A percentile compares a stretch with the other conserved stretches of the same genome.
Evolutionary conservation across 1,139 yeast genomes (phyloP).

Genomic region (Kluyveromyces marxianus): DNA sequence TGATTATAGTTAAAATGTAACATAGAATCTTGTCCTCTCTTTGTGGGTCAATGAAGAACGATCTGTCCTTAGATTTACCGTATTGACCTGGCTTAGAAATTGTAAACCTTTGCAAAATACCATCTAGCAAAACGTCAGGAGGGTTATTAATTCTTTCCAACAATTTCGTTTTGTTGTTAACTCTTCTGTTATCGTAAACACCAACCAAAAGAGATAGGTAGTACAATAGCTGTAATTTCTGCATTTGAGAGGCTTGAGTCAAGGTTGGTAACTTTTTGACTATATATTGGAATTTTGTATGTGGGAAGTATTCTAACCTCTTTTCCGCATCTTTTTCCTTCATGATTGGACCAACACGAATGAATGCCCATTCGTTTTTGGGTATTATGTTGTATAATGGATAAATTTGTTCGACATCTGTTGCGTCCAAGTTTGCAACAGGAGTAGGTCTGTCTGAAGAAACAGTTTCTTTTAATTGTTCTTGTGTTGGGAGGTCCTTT

Average conservation of each 20-base stretch:
- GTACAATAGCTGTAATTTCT: conserved; percentile 61
- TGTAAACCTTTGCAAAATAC: conserved; percentile 63
- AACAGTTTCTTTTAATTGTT: conserved; percentile 45
- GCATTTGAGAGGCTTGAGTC: conserved; percentile 41
- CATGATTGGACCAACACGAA: conserved; percentile 53
- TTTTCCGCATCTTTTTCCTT: conserved; percentile 42
- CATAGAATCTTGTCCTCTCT: conserved; percentile 82
- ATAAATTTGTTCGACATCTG: conserved; percentile 73
- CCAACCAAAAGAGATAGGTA: conserved; percentile 77
- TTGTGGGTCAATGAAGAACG: conserved; percentile 74
- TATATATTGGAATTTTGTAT: conserved; percentile 47
- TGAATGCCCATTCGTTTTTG: conserved; percentile 50
- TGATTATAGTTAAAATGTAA: conserved; percentile 60
- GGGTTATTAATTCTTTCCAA: conserved; percentile 58
- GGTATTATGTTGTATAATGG: conserved; percentile 68
- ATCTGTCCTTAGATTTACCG: conserved; percentile 68
- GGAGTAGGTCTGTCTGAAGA: conserved; percentile 79
- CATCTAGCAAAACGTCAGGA: conserved; percentile 67
- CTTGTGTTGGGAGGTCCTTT: conserved; percentile 61
- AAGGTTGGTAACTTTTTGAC: conserved; percentile 39
- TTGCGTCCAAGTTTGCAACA: conserved; percentile 63
- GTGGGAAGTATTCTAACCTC: conserved; percentile 56
- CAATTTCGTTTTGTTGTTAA: conserved; percentile 51
- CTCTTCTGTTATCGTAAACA: conserved; percentile 65
- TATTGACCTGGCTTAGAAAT: conserved; percentile 54